These are phyloP conservation scores for Trichoderma lentiforme DNA, from an alignment of 2,329 filamentous ascomycete genomes.

Conservation along the genomic window DNA sequence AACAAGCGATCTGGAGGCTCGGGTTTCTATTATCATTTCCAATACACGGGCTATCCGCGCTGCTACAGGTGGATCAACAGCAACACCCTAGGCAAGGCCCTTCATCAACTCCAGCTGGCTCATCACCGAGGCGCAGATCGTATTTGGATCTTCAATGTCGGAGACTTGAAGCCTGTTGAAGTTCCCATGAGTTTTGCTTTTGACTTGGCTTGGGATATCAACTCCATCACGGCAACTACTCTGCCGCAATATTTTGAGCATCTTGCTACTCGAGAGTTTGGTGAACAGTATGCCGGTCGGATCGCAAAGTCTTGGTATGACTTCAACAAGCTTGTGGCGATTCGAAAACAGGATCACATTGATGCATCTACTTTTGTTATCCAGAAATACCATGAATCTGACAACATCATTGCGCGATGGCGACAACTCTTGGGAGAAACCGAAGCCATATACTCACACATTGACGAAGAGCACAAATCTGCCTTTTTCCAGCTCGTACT, in stretches of 20 bases:
- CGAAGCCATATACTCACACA: conserved; percentile 41
- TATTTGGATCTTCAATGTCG: conserved; percentile 63
- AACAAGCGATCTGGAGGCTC: conserved; percentile 51
- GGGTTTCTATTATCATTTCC: conserved; percentile 55
- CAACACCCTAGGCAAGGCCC: conserved; percentile 46
- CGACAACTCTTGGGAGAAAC: conserved; percentile 44
- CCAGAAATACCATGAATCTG: conserved; percentile 59
- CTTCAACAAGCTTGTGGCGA: conserved; percentile 47
- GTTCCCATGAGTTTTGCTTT: conserved; percentile 54
- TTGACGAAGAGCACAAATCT: conserved; percentile 43
- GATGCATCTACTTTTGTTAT: conserved; percentile 55
- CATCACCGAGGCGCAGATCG: conserved; percentile 46
- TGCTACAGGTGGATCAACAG: conserved; percentile 63
- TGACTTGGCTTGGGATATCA: conserved; percentile 55
- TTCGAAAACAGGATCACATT: conserved; percentile 59
- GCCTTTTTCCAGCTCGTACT: conserved; percentile 60
- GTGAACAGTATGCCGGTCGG: conserved; percentile 39
- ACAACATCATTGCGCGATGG: conserved; percentile 53
- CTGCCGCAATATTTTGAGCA: conserved; percentile 43
- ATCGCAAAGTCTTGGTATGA: conserved; percentile 51
- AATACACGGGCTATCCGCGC: conserved; percentile 60
- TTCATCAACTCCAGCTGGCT: conserved; percentile 55
- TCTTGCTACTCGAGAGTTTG: conserved; percentile 52
- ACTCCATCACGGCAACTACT: conserved; percentile 37
- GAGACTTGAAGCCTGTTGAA: conserved; percentile 58